These are phyloP conservation scores for Pezicula neosporulosa DNA, from an alignment of 2,329 filamentous ascomycete species.

Conservation along the genomic window DNA sequence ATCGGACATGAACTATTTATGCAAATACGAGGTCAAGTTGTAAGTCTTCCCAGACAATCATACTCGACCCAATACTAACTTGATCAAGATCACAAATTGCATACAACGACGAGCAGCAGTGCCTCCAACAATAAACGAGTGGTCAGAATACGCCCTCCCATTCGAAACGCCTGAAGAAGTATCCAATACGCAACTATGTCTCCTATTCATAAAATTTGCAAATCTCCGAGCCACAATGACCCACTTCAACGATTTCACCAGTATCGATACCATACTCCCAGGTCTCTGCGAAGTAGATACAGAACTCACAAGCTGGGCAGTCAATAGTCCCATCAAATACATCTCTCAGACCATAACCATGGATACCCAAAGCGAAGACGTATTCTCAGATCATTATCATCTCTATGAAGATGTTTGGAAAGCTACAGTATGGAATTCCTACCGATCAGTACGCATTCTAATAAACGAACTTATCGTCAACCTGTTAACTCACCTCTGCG, in stretches of 20 bases:
- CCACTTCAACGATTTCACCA: constrained; percentile 19
- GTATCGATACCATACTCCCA: constrained; percentile 13
- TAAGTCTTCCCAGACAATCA: constrained; percentile 3
- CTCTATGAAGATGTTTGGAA: constrained; percentile 19
- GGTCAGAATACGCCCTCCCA: constrained; percentile 29
- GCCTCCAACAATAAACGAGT: constrained; percentile 43
- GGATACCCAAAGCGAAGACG: constrained; percentile 9
- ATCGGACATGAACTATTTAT: constrained; percentile 50
- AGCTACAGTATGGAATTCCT: constrained; percentile 25
- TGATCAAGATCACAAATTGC: constrained; percentile 40
- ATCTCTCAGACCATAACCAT: constrained; percentile 16
- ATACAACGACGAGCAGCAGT: constrained; percentile 46
- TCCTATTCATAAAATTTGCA: constrained; percentile 31
- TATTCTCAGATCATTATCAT: constrained; percentile 24
- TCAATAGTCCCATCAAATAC: constrained; percentile 8
- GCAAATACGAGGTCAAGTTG: constrained; percentile 39
- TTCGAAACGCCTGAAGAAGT: constrained; percentile 14
- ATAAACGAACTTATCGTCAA: constrained; percentile 21
- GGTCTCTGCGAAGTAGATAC: constrained; percentile 12
- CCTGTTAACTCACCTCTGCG: constrained; percentile 14
- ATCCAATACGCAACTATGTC: constrained; percentile 34
- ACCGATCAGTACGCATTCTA: constrained; percentile 19
- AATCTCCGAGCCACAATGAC: constrained; percentile 20
- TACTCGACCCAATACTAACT: too few species aligned
- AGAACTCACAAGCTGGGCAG: constrained; percentile 14